A percentile compares a stretch with the other conserved stretches of the same genome.
Evolutionary conservation across 352 stramenopile species (phyloP).

Genomic region (Phytopythium cucurbitacearum): DNA sequence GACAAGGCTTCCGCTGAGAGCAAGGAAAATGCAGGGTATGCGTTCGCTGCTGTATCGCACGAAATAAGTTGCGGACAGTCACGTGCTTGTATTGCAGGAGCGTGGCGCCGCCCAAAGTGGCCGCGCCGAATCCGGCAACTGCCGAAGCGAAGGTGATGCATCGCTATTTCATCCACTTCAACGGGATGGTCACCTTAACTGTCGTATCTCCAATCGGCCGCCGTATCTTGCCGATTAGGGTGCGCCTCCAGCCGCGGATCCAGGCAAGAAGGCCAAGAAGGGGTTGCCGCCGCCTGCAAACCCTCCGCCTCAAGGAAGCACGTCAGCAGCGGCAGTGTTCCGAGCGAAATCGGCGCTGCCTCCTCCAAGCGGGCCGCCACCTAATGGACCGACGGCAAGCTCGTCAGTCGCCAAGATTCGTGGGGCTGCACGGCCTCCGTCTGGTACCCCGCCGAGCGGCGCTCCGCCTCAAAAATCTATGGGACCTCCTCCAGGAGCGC

Average conservation of each 20-base stretch:
- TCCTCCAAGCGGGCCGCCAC: constrained; percentile 57
- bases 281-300: constrained; percentile 60
- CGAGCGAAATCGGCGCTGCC: constrained; percentile 59
- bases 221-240: too few species aligned
- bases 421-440: constrained; percentile 44
- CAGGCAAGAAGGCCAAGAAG: constrained; percentile 57
- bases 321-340: constrained; percentile 57
- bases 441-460: constrained; percentile 20
- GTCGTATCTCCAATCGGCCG: too few species aligned
- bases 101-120: constrained; percentile 36
- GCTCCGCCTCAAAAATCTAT: constrained; percentile 10
- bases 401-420: constrained; percentile 75
- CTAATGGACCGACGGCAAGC: constrained; percentile 38
- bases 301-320: constrained; percentile 50
- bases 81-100: constrained; percentile 3
- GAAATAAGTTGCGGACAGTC: not conserved
- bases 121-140: constrained; percentile 11
- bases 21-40: constrained; percentile 24
- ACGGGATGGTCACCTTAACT: not conserved
- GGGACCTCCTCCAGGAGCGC: constrained; percentile 8
- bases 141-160: constrained; percentile 25
- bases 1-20: constrained; percentile 26
- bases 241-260: constrained; percentile 10
- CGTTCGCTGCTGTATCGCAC: not conserved
- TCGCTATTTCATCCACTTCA: not conserved